Base-by-base conservation (phyloP, 2,329 filamentous ascomycete species). In the Neopestalotiopsis sp. region DNA sequence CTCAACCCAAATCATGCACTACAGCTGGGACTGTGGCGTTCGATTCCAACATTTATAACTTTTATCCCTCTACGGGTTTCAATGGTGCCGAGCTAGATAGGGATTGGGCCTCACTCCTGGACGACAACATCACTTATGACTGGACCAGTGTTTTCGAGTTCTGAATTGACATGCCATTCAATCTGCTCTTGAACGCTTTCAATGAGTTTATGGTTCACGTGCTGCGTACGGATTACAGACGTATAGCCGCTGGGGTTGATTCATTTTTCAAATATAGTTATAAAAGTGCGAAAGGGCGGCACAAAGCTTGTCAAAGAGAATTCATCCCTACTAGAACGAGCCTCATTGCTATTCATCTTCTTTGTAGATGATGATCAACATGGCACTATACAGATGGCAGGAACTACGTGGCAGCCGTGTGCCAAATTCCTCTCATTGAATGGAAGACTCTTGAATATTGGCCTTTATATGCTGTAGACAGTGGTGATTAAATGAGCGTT, bases 121-220 rank as follows among this genome's bases (percentile, higher is more conserved):
- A 52, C 17, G 42, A 63, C 13, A 17, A 38, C 24, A 24, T 52
- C 40, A 56, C 59, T 9, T 63, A 56, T 28, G 58, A 63, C 17
- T 62, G 58, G 58, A 67, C 30, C 17, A 28, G 42, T 38, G 38
- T 40, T 9, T 67, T 67, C 32, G 64, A 66, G 9, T 66, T 57
- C 7, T 52, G 34, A 20, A 10, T 34, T 32, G 4, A 17, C 9
- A 40, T 14, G 3, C 9, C 34, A 13, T 34, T 3, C 30, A 2
- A 14, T 40, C 24, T 28, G 24, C 24, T 28, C 24, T 28, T 28
- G 24, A 28, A 28, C 24, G 24, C 24, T 28, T 28, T 28, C 34
- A 4, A 30, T 28, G 20, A 59, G 2, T 24, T 59, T 5, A 32
- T 34, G 57, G 45, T 17, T 52, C 57, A 59, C 10, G 34, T 7